Conservation (phyloP, 2,329 filamentous ascomycete genomes). For the Clarireedia homoeocarpa region DNA sequence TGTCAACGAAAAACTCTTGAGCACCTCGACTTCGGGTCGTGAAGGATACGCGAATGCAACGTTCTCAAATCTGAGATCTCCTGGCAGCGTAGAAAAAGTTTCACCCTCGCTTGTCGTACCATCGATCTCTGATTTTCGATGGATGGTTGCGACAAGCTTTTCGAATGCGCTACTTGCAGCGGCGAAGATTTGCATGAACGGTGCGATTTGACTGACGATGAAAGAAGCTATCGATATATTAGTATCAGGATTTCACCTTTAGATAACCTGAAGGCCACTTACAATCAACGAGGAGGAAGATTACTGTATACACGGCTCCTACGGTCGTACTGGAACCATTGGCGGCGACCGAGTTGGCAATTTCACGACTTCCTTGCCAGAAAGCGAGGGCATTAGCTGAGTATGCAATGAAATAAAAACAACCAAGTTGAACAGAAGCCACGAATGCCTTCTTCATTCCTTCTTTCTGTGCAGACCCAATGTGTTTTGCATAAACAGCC, state of each 20-base stretch:
- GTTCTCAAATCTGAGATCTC: neutral
- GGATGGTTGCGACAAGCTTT: neutral
- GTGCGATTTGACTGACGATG: conserved; percentile 2
- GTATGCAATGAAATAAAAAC: conserved; percentile 27
- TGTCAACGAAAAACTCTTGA: conserved; percentile 24
- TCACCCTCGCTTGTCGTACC: conserved; percentile 19
- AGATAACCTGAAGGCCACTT: conserved; percentile 21
- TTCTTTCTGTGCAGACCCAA: conserved; percentile 29
- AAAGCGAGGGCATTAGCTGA: conserved; percentile 49
- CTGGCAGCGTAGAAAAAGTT: neutral
- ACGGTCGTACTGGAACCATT: neutral
- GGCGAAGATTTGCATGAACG: conserved; percentile 2
- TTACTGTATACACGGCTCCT: conserved; percentile 36
- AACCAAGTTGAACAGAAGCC: conserved; percentile 40
- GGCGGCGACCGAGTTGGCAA: conserved; percentile 34
- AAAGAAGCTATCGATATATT: neutral
- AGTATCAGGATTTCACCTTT: neutral
- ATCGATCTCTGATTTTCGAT: neutral
- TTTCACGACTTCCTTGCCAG: conserved; percentile 40
- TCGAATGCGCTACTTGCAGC: neutral
- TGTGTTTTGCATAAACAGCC: neutral
- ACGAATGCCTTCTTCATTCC: conserved; percentile 42
- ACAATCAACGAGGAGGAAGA: conserved; percentile 44
- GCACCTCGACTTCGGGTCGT: conserved; percentile 21
- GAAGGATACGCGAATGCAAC: conserved; percentile 33